phyloP scores from a whole-genome alignment of 371 early-diverging fungal species.

The Mucor racemosus region DNA sequence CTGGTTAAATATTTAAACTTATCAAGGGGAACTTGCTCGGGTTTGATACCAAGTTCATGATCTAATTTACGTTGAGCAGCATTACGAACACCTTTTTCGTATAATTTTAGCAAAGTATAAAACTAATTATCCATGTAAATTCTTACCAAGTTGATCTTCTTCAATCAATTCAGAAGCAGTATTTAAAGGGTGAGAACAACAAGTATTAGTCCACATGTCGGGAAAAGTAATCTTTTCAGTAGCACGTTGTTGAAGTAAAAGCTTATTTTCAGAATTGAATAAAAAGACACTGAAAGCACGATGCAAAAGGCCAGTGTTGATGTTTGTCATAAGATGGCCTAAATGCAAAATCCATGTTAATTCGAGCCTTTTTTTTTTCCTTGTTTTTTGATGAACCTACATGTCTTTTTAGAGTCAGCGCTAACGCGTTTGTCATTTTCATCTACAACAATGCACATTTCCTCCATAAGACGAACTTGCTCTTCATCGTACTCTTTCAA shows the following conservation, averaged over 20 bases:
- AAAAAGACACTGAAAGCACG: constrained; percentile 97
- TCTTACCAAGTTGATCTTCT: constrained; percentile 70
- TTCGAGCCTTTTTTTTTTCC: too few species aligned
- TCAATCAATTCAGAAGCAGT: constrained; percentile 82
- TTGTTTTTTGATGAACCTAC: constrained; percentile 55
- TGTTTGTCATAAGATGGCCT: constrained; percentile 94
- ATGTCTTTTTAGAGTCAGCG: constrained; percentile 89
- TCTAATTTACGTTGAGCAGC: constrained; percentile 85
- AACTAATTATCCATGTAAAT: too few species aligned
- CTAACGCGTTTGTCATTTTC: constrained; percentile 83
- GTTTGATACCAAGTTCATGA: constrained; percentile 94
- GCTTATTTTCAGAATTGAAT: constrained; percentile 79
- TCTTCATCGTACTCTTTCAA: constrained; percentile 78
- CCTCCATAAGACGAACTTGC: constrained; percentile 94
- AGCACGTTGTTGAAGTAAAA: constrained; percentile 94
- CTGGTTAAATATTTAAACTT: constrained; percentile 87
- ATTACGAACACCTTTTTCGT: constrained; percentile 52
- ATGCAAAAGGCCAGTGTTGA: constrained; percentile 86
- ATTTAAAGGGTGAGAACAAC: constrained; percentile 96
- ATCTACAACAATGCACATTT: constrained; percentile 96
- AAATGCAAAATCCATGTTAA: neutral
- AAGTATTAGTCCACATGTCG: constrained; percentile 95
- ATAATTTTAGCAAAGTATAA: neutral
- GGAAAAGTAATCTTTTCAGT: constrained; percentile 98
- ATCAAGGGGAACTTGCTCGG: constrained; percentile 80